Percentiles rank a stretch among this genome's conserved stretches.
Evolutionary conservation across 129 eudicot species (phyloP).

Genomic region (Saussurea involucrata): DNA sequence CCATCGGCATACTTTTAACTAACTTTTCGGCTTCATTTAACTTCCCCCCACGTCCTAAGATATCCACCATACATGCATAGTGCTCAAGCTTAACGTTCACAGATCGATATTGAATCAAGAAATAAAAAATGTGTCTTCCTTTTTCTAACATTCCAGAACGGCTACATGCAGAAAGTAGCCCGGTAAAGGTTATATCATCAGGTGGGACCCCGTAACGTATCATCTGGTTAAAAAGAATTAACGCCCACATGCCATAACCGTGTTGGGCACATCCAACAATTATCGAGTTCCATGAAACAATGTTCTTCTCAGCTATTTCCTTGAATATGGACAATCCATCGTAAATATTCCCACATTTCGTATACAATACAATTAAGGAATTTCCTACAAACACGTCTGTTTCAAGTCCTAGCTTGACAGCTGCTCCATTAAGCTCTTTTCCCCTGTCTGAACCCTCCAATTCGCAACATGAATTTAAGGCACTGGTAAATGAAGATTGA

Average conservation of each 20-base stretch:
- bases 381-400: conserved; percentile 71
- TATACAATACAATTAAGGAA: conserved; percentile 60
- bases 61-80: conserved; percentile 84
- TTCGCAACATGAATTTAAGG: conserved; percentile 68
- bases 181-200: conserved; percentile 75
- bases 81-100: conserved; percentile 60
- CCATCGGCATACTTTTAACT: conserved; percentile 60
- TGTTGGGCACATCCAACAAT: conserved; percentile 93
- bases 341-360: conserved; percentile 55
- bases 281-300: conserved; percentile 80
- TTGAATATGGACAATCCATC: conserved; percentile 53
- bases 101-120: conserved; percentile 15
- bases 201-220: conserved; percentile 40
- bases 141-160: conserved; percentile 66
- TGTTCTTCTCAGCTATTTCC: conserved; percentile 41
- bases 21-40: conserved; percentile 71
- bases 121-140: conserved; percentile 51
- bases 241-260: conserved; percentile 62
- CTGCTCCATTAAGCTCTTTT: conserved; percentile 47
- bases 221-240: conserved; percentile 60
- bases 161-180: conserved; percentile 71
- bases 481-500: conserved; percentile 89
- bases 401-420: conserved; percentile 56
- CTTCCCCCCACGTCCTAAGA: conserved; percentile 64
- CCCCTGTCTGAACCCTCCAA: conserved; percentile 52